These are phyloP conservation scores for Aphanoascus verrucosus DNA, from an alignment of 2,329 filamentous ascomycete genomes.

Conservation along the genomic window DNA sequence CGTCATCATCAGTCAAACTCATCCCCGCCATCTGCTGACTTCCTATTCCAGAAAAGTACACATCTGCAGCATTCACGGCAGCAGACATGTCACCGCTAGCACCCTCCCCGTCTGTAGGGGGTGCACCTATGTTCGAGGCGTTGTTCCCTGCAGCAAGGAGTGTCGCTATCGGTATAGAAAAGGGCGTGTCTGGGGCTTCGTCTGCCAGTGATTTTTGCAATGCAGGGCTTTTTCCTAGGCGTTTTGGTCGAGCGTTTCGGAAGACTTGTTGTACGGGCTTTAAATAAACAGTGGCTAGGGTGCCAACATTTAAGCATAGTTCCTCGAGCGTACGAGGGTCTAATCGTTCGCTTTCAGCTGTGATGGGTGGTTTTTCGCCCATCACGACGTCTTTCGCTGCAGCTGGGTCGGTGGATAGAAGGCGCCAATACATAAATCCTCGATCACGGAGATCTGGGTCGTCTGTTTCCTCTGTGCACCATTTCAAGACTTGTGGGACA, in stretches of 20 bases:
- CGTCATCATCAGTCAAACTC: conserved; percentile 55
- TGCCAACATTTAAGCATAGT: conserved; percentile 93
- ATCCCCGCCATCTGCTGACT: conserved; percentile 62
- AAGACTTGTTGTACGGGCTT: conserved; percentile 98
- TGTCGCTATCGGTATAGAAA: conserved; percentile 18
- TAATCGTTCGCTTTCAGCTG: conserved; percentile 87
- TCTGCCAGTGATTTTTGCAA: conserved; percentile 59
- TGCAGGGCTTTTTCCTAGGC: conserved; percentile 71
- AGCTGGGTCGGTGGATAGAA: conserved; percentile 82
- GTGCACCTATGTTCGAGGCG: conserved; percentile 20
- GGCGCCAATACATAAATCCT: conserved; percentile 98
- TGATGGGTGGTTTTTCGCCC: conserved; percentile 94
- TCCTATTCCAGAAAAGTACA: conserved; percentile 75
- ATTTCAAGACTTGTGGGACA: conserved; percentile 90
- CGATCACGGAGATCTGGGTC: conserved; percentile 92
- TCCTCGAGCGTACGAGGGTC: conserved; percentile 88
- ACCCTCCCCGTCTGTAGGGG: conserved; percentile 20
- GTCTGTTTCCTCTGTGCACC: conserved; percentile 98
- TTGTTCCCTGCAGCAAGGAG: conserved; percentile 37
- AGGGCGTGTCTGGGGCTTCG: conserved; percentile 25
- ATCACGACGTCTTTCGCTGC: conserved; percentile 83
- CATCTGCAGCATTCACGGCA: conserved; percentile 74
- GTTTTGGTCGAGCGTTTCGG: conserved; percentile 70
- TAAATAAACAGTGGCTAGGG: conserved; percentile 90
- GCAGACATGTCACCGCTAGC: conserved; percentile 48